These are phyloP conservation scores for Morella rubra DNA, from an alignment of 306 rosid genomes.

Conservation along the genomic window DNA sequence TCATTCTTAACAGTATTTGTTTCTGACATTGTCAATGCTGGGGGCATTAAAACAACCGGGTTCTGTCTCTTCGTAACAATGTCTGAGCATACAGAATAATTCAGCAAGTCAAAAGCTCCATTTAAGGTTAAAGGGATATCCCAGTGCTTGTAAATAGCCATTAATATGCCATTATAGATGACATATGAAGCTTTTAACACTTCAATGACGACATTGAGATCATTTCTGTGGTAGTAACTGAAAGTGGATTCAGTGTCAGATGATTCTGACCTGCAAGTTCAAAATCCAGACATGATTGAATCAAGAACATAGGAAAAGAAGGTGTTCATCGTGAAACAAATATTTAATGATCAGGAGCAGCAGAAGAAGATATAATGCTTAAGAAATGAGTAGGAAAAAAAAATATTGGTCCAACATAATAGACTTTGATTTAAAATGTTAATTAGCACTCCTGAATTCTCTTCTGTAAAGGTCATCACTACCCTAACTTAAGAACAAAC, in stretches of 20 bases:
- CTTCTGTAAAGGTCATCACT: background rate
- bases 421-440: background rate
- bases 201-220: conserved; percentile 60
- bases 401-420: background rate
- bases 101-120: conserved; percentile 35
- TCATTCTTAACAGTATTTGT: conserved; percentile 41
- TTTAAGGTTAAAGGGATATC: conserved; percentile 40
- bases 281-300: conserved; percentile 34
- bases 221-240: conserved; percentile 77
- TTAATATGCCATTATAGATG: conserved; percentile 54
- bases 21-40: conserved; percentile 37
- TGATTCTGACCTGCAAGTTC: conserved; percentile 72
- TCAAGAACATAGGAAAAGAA: conserved; percentile 12
- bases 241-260: conserved; percentile 54
- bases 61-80: conserved; percentile 29
- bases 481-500: background rate
- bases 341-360: background rate
- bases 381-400: background rate
- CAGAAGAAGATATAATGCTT: background rate
- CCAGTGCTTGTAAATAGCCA: conserved; percentile 73
- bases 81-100: conserved; percentile 28
- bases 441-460: background rate
- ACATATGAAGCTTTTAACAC: conserved; percentile 62
- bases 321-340: background rate
- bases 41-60: conserved; percentile 31